Base-by-base conservation (phyloP, 208 protist genomes). In the Vickermania spadyakhi region DNA sequence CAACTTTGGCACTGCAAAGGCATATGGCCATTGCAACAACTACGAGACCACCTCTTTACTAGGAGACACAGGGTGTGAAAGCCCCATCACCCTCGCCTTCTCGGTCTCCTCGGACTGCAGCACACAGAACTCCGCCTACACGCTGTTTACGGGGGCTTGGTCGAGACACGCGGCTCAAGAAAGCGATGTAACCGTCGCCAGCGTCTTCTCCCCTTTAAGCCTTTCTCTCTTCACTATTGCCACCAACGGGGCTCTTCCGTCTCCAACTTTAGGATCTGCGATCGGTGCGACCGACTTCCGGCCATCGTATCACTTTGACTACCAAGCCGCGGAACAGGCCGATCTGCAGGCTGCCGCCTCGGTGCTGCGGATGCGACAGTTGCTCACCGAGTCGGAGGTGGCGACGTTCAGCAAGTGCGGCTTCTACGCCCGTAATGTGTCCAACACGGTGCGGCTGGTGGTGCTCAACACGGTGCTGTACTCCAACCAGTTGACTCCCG, bases 261-360 rank as follows among this genome's bases (percentile, higher is more conserved):
- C 52, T 2, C 58, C 63, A 29, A 56, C 13, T 5, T 56, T 81
- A 42, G n/a, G 53, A 53, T 52, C 55, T 36, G 31, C 62, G 11
- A 28, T 84, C 36, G 77, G 72, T 51, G 74, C 69, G 31, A 77
- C 73, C 27, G 77, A 84, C 49, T 41, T 76, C 42, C 59, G 77
- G 1, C 77, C 77, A n/a, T 64, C 74, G 51, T 75, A 77, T 58
- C 65, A 62, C 60, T 75, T 84, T 31, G 41, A 73, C 59, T 30
- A 64, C 22, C 66, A 27, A 30, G 45, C 45, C 53, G 27, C 53
- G 14, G 56, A 56, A 22, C 55, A 67, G 1, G 1, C 1, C 1
- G 58, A 65, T 54, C 31, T 78, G 22, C 0, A 26, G 18, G 29
- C 68, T 4, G 52, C 72, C 29, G 36, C 52, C 4, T 31, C 22